phyloP scores from a whole-genome alignment of 345 rosid species.

The Arabidopsis suecica region DNA sequence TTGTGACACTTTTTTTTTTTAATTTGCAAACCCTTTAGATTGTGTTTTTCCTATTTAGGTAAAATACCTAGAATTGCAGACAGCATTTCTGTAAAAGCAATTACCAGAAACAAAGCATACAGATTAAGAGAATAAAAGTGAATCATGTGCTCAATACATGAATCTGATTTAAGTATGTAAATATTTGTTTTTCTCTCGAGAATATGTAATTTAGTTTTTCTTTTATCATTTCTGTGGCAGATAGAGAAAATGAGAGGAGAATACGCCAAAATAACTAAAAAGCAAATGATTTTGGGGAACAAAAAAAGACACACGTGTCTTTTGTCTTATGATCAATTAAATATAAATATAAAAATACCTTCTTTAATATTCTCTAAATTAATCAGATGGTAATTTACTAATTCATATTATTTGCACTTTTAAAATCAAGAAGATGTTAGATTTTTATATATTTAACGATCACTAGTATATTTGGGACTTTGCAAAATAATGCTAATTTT shows the following conservation, averaged over 20 bases:
- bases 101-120: conserved; percentile 11
- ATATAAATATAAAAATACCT: no score
- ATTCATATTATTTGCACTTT: no score
- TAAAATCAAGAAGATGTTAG: no score
- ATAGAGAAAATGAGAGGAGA: conserved; percentile 4
- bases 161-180: background rate
- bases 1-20: background rate
- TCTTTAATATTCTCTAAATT: no score
- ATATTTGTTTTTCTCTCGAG: background rate
- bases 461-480: no score
- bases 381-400: no score
- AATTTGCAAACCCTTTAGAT: conserved; percentile 2
- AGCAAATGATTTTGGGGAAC: conserved; percentile 6
- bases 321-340: background rate
- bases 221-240: background rate
- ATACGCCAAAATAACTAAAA: conserved; percentile 17
- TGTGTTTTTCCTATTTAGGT: conserved; percentile 29
- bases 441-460: no score
- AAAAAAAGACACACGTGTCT: conserved; percentile 19
- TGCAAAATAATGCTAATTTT: no score
- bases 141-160: conserved; percentile 22
- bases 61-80: conserved; percentile 25
- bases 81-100: conserved; percentile 24
- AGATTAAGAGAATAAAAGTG: background rate
- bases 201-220: background rate